Base-by-base conservation (phyloP, 2,329 filamentous ascomycete genomes). In the Neobulgaria alba region DNA sequence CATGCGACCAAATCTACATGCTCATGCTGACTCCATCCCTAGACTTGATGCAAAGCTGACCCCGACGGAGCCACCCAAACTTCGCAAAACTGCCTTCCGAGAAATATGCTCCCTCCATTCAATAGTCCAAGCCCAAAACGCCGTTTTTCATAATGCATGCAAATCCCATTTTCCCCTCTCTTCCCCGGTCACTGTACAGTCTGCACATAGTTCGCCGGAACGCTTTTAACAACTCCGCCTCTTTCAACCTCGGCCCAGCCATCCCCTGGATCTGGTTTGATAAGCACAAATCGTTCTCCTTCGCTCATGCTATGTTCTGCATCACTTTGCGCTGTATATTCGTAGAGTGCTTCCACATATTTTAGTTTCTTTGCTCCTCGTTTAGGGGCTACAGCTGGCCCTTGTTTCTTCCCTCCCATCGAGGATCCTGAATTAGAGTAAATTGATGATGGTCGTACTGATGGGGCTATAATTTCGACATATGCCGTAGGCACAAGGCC, bases 241-340 rank as follows among this genome's bases (percentile, higher is more conserved):
- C 86, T 88, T 67, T 96, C 92, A 14, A 98, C 92, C 66, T 96
- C 92, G 19, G 82, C 86, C 92, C 92, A 98, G 0, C 92, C 92
- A 66, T 96, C 92, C 1, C 92, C 92, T 0, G 80, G 75, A 58
- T 96, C 90, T 42, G 85, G 80, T 55, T 81, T 88, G 46, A 95
- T 79, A 21, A 98, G 69, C 29, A 98, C 88, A 56, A 98, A 93
- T 38, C 80, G 75, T 63, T 98, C 92, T 1, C 92, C 92, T 63
- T 94, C 90, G 1, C 62, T 61, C 86, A 98, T 98, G 56, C 73
- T 87, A 62, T 90, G 88, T 64, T 98, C 92, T 5, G 78, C 75
- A 4, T 93, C 86, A 51, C 79, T 88, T 55, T 87, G 81, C 14
- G 90, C 87, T 38, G 80, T 72, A 61, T 98, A 98, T 37, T 92